These are phyloP conservation scores for Dichotomopilus funicola DNA, from an alignment of 2,329 filamentous ascomycete species.

Conservation along the genomic window DNA sequence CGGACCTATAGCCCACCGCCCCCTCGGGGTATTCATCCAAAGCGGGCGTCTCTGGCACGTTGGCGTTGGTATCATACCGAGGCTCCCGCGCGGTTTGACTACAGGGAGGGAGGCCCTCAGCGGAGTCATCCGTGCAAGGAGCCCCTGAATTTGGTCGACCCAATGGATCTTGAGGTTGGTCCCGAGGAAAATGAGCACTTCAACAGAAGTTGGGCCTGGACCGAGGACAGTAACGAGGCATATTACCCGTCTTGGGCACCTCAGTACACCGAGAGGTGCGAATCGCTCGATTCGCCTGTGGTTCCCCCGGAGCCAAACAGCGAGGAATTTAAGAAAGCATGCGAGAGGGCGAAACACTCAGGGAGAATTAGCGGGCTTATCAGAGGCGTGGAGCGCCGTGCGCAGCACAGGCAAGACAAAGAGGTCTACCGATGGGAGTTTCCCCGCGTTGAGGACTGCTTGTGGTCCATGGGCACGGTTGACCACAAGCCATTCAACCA, in stretches of 20 bases:
- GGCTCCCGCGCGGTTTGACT: slow-evolving; percentile 3
- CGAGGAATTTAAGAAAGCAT: no score
- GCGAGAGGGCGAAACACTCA: no score
- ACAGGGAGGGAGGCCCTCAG: slow-evolving; percentile 16
- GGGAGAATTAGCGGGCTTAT: background rate
- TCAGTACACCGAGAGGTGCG: no score
- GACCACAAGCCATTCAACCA: slow-evolving; percentile 2
- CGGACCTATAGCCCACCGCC: background rate
- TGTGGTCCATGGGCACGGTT: slow-evolving; percentile 4
- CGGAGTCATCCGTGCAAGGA: slow-evolving; percentile 8
- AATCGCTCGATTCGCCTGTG: no score
- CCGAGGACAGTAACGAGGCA: background rate
- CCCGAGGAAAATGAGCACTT: slow-evolving; percentile 5
- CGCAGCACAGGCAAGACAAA: background rate
- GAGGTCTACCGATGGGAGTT: background rate
- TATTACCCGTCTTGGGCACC: no score
- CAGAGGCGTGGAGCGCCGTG: background rate
- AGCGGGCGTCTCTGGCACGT: background rate
- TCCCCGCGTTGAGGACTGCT: slow-evolving; percentile 3
- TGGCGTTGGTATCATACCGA: background rate
- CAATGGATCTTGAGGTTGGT: background rate
- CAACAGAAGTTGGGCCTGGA: slow-evolving; percentile 4
- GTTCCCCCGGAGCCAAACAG: no score
- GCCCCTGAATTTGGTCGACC: background rate
- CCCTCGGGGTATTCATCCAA: background rate